These are phyloP conservation scores for Lolium rigidum DNA, from an alignment of 176 grass and related monocot genomes.

Conservation along the genomic window DNA sequence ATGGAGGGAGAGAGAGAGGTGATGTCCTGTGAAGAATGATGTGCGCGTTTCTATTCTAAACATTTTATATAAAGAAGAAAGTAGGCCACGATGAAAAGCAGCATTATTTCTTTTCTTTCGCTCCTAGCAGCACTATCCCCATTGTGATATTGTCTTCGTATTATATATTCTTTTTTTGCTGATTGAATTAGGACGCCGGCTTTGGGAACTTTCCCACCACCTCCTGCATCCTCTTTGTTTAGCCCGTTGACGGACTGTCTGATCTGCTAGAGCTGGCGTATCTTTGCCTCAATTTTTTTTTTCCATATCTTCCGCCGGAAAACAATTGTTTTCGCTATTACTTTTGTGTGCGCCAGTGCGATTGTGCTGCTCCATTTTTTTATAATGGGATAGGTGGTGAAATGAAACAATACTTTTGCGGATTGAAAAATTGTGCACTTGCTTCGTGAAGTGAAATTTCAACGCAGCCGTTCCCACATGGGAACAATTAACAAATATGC, in stretches of 20 bases:
- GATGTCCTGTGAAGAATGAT: conserved; percentile 35
- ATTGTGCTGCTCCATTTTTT: background rate
- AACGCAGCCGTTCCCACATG: background rate
- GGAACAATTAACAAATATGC: background rate
- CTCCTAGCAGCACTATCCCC: conserved; percentile 12
- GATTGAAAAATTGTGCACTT: background rate
- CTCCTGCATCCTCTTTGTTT: background rate
- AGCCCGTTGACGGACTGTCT: conserved; percentile 50
- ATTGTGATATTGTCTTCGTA: conserved; percentile 33
- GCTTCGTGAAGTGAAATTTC: background rate
- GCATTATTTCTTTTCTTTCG: conserved; percentile 24
- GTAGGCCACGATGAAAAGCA: conserved; percentile 29
- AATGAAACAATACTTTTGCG: background rate
- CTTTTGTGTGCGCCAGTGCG: background rate
- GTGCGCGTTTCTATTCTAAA: background rate
- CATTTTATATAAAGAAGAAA: background rate
- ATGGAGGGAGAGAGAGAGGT: background rate
- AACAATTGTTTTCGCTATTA: background rate
- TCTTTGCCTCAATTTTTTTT: too few relatives aligned
- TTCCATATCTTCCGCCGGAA: background rate
- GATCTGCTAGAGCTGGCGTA: conserved; percentile 25
- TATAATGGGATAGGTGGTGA: background rate
- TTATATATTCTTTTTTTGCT: background rate
- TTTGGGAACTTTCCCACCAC: conserved; percentile 22
- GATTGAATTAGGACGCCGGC: conserved; percentile 18